Conservation (phyloP, 2,329 filamentous ascomycete species). For the Aspergillus fumigatiaffinis region DNA sequence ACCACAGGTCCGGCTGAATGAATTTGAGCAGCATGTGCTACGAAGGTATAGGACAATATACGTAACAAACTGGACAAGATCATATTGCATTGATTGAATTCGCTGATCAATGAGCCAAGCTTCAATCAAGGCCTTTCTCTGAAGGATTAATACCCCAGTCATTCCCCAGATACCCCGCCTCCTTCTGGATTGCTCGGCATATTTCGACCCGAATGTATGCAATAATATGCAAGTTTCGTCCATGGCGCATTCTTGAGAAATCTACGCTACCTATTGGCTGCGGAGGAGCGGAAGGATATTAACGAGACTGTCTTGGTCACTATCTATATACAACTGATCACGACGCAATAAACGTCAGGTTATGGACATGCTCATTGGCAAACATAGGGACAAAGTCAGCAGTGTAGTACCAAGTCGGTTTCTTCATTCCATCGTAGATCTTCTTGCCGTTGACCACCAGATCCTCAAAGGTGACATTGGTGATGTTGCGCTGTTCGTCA, state of each 20-base stretch:
- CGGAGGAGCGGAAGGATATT: too few relatives aligned
- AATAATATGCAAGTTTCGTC: neutral
- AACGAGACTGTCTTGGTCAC: too few relatives aligned
- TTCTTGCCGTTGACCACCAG: slow-evolving; percentile 16
- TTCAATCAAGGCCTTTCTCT: neutral
- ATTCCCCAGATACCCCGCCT: neutral
- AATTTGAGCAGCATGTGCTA: too few relatives aligned
- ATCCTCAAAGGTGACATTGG: slow-evolving; percentile 5
- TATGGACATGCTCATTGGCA: slow-evolving; percentile 18
- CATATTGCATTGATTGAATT: neutral
- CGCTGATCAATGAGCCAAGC: neutral
- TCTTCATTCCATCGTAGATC: slow-evolving; percentile 21
- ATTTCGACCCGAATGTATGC: neutral
- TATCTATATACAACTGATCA: neutral
- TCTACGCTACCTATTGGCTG: too few relatives aligned
- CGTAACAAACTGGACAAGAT: too few relatives aligned
- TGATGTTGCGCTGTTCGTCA: neutral
- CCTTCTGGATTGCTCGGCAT: neutral
- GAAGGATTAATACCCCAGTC: neutral
- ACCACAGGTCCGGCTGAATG: slow-evolving; percentile 34
- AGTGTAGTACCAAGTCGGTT: slow-evolving; percentile 24
- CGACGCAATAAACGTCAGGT: slow-evolving; percentile 3
- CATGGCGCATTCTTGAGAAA: too few relatives aligned
- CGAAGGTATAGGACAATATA: too few relatives aligned
- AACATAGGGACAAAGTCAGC: slow-evolving; percentile 24